Conservation (phyloP, 192 early-diverging fungal genomes). For the Mortierella alpina region DNA sequence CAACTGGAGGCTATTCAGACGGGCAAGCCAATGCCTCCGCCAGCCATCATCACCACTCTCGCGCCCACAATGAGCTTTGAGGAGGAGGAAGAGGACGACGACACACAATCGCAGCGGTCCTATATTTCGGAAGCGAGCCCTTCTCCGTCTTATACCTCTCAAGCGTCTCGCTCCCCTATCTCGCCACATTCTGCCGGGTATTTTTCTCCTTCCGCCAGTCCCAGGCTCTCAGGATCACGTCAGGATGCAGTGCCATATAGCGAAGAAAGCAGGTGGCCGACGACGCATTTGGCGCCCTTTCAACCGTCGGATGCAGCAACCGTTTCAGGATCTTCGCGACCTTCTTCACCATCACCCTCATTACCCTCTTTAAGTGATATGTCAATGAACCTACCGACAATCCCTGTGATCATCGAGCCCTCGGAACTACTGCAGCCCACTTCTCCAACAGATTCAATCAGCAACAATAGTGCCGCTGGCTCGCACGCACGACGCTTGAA, state of each 20-base stretch:
- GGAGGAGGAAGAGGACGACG: slow-evolving; percentile 5
- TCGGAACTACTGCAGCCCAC: background rate
- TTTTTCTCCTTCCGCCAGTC: slow-evolving; percentile 20
- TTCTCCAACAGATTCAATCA: background rate
- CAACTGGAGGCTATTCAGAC: slow-evolving; percentile 20
- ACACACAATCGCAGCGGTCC: background rate
- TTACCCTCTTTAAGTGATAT: slow-evolving; percentile 24
- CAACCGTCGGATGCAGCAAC: background rate
- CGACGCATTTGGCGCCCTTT: slow-evolving; percentile 2
- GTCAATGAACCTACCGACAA: slow-evolving; percentile 4
- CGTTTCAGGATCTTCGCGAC: background rate
- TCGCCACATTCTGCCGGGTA: slow-evolving; percentile 24
- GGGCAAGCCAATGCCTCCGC: slow-evolving; percentile 16
- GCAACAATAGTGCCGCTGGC: slow-evolving; percentile 3
- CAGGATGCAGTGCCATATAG: background rate
- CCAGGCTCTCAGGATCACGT: background rate
- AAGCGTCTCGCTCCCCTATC: slow-evolving; percentile 17
- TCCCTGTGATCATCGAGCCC: slow-evolving; percentile 43
- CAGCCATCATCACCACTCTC: slow-evolving; percentile 27
- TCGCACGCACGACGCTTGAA: slow-evolving; percentile 40
- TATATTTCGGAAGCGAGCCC: slow-evolving; percentile 7
- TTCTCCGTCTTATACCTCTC: slow-evolving; percentile 12
- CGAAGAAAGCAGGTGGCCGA: background rate
- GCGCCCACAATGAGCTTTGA: slow-evolving; percentile 12
- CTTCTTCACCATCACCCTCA: background rate